Evolutionary conservation across 345 rosid species (phyloP).

Genomic region (Hibiscus mutabilis): DNA sequence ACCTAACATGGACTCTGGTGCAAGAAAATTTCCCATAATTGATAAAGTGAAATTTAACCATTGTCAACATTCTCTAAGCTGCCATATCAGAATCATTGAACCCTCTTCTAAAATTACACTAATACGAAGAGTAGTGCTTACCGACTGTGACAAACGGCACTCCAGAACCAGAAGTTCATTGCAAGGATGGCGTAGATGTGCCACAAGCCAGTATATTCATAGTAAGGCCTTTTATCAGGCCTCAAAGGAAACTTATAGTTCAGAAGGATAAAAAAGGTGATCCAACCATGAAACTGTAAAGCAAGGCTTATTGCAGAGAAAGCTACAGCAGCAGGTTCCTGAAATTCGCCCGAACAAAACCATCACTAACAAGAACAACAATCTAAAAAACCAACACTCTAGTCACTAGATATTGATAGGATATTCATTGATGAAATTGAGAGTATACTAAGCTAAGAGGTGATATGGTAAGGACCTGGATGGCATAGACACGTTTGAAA

Average conservation of each 20-base stretch:
- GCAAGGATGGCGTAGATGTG: conserved; percentile 62
- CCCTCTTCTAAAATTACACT: neutral
- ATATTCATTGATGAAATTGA: no score
- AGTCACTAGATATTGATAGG: no score
- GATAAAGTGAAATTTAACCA: neutral
- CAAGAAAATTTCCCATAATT: neutral
- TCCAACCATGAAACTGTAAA: conserved; percentile 83
- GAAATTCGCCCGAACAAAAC: conserved; percentile 4
- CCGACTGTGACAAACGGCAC: conserved; percentile 79
- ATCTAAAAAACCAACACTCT: neutral
- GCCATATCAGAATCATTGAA: neutral
- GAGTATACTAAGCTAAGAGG: neutral
- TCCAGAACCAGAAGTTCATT: conserved; percentile 84
- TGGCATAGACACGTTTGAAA: conserved; percentile 60
- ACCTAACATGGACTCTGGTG: no score
- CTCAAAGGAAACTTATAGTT: conserved; percentile 68
- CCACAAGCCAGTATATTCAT: conserved; percentile 65
- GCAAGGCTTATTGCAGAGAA: conserved; percentile 71
- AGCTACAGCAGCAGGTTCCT: conserved; percentile 87
- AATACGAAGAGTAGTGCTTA: conserved; percentile 24
- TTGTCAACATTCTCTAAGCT: neutral
- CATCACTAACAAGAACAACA: neutral
- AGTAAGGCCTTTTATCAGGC: conserved; percentile 54
- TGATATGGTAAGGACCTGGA: conserved; percentile 40
- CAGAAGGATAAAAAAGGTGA: conserved; percentile 73